Base-by-base conservation (phyloP, 352 stramenopile genomes). In the Phytopythium litorale region DNA sequence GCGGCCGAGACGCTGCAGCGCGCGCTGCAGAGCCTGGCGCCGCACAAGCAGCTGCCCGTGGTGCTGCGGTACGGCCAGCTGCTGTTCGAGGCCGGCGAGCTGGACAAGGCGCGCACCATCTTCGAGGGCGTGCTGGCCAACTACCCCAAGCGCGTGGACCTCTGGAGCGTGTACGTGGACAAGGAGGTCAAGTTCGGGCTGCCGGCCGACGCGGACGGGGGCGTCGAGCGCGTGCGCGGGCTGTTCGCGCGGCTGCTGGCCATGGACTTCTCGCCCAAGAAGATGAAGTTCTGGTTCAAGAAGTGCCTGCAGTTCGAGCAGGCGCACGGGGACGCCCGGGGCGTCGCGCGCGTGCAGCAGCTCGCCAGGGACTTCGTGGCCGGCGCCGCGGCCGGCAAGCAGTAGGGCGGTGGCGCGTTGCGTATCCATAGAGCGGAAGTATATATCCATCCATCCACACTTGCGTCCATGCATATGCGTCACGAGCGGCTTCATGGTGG, bases 231-330 rank as follows among this genome's bases (percentile, higher is more conserved):
- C n/a, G 94, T 96, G 53, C 84, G 96, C 38, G 71, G 78, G 25
- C 78, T 98, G 51, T 97, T 98, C 53, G 84, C 97, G 62, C 91
- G 88, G 15, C 74, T 98, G n/a, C 61, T 98, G 19, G 86, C 87
- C 21, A 95, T 98, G 79, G 96, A 98, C 35, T 98, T 98, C 50
- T 97, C 83, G 9, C 86, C 97, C 63, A 98, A 98, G 72, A 97
- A 98, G 86, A 98, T 99, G 94, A 98, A 98, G 78, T 97, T 95
- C 64, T 67, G 98, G 62, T 99, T 99, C 81, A 98, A 98, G 71
- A 98, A 98, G 72, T 98, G 88, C 77, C 84, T 98, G 63, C 71
- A 84, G 28, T 96, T 98, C 59, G 96, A 99, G 79, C 87, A 98
- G 65, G 81, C 91, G 13, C 85, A 98, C 70, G 96, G 96, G 43